Evolutionary conservation across 2,329 filamentous ascomycete species (phyloP), one percentile per base, ranked within the genome.

Genomic region (Microdochium trichocladiopsis): DNA sequence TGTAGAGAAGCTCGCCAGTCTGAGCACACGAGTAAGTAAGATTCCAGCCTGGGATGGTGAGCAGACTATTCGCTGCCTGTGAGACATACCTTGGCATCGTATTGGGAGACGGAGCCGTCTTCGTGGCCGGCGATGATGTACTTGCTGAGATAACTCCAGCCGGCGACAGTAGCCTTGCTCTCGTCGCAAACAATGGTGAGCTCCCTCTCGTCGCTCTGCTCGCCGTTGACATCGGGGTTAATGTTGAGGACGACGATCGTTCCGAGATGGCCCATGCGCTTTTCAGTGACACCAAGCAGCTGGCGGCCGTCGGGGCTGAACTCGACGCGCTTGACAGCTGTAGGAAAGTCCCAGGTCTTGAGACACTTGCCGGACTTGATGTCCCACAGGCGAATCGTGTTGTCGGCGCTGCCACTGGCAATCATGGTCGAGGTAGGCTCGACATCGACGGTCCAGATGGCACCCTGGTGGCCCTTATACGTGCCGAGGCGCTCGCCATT

Each of bases 41-140:
- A 16, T 10, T 22, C 11, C 21, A n/a, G n/a, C n/a, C n/a, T 50
- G 41, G 28, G 4, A 31, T 2, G 16, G 23, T 23, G 16, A 25
- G 18, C 24, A 33, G 36, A 37, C 25, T 31, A 47, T 47, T 28
- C 48, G 28, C 22, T 48, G 33, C 36, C 12, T 11, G 5, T 22
- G 16, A 18, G 12, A 18, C 71, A 53, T 73, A 85, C 85, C 86
- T 97, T 96, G 61, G 83, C 88, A 72, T 99, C 93, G 71, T 90
- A 99, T 69, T 87, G 83, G 56, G 90, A 93, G 57, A 99, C 82
- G 58, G 87, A 92, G 64, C 94, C 94, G 71, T 99, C 93, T 73
- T 97, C 94, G 75, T 99, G 94, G 60, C 92, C 92, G 54, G 93
- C 89, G 68, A 99, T 95, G 73, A 99, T 99, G 78, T 92, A 97